These are phyloP conservation scores for Ogataea glucozyma DNA, from an alignment of 805 yeast species.

Conservation along the genomic window DNA sequence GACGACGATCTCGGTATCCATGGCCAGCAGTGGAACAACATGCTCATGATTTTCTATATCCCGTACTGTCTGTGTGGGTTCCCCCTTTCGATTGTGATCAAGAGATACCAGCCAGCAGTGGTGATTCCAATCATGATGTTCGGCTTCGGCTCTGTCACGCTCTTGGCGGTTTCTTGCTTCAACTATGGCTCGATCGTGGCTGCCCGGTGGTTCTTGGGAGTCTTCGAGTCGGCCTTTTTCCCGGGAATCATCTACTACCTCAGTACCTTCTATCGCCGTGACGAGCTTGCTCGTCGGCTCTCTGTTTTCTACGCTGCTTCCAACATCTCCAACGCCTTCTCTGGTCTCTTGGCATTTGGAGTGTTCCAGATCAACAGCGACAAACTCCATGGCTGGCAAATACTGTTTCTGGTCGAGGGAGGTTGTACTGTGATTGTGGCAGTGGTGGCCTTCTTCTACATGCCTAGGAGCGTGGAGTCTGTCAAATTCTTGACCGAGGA, in stretches of 20 bases:
- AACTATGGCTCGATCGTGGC: slow-evolving; percentile 38
- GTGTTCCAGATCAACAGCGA: slow-evolving; percentile 41
- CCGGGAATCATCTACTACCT: slow-evolving; percentile 41
- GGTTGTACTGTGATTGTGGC: slow-evolving; percentile 40
- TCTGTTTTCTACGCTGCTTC: slow-evolving; percentile 39
- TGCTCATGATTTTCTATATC: slow-evolving; percentile 46
- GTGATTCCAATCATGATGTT: slow-evolving; percentile 47
- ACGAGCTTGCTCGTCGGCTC: slow-evolving; percentile 38
- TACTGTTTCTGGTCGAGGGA: slow-evolving; percentile 48
- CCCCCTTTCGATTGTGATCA: slow-evolving; percentile 42
- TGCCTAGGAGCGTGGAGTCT: slow-evolving; percentile 40
- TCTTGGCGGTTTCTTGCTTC: slow-evolving; percentile 40
- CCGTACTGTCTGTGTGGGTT: slow-evolving; percentile 48
- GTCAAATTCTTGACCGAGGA: slow-evolving; percentile 42
- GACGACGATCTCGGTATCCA: slow-evolving; percentile 42
- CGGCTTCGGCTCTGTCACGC: slow-evolving; percentile 44
- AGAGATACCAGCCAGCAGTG: slow-evolving; percentile 43
- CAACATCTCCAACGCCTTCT: slow-evolving; percentile 36
- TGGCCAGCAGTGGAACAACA: slow-evolving; percentile 45
- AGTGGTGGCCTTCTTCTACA: slow-evolving; percentile 33
- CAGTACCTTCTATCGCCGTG: slow-evolving; percentile 39
- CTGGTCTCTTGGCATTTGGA: slow-evolving; percentile 38
- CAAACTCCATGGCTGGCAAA: slow-evolving; percentile 48
- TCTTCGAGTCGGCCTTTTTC: slow-evolving; percentile 39
- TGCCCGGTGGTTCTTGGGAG: slow-evolving; percentile 41